Percentiles rank a stretch among this genome's conserved stretches.
These are phyloP conservation scores for Fibroporia radiculosa DNA, from an alignment of 768 basidiomycete species.

Conservation along the genomic window DNA sequence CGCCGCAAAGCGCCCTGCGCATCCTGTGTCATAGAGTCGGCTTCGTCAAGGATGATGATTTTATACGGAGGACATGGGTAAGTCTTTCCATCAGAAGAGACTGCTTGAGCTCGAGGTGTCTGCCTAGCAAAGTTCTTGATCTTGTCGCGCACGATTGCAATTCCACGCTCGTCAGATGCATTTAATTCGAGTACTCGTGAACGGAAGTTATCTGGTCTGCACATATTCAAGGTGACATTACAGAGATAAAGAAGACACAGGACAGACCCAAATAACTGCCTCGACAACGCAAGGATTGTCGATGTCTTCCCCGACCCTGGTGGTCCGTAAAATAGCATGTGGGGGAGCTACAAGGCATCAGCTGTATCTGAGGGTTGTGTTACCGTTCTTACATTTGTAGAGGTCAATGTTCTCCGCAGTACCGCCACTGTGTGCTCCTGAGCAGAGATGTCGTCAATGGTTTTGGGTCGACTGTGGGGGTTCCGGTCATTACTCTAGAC, in stretches of 20 bases:
- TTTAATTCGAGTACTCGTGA: slow-evolving; percentile 94
- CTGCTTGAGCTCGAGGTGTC: slow-evolving; percentile 72
- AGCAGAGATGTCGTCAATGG: slow-evolving; percentile 95
- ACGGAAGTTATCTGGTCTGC: slow-evolving; percentile 88
- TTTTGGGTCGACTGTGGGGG: slow-evolving; percentile 82
- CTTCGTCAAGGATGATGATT: slow-evolving; percentile 97
- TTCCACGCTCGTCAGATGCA: slow-evolving; percentile 98
- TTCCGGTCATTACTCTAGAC: no score
- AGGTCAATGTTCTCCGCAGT: slow-evolving; percentile 81
- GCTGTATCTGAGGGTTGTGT: background rate
- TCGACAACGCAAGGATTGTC: slow-evolving; percentile 88
- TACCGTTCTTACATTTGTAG: slow-evolving; percentile 64
- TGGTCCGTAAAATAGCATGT: slow-evolving; percentile 99
- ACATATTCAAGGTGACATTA: background rate
- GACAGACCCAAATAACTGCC: slow-evolving; percentile 88
- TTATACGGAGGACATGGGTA: slow-evolving; percentile 99
- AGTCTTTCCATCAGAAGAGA: slow-evolving; percentile 65
- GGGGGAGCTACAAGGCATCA: slow-evolving; percentile 63
- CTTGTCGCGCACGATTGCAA: slow-evolving; percentile 94
- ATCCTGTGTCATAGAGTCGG: slow-evolving; percentile 99
- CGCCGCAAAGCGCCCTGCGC: slow-evolving; percentile 93
- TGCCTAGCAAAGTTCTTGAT: slow-evolving; percentile 97
- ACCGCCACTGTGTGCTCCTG: slow-evolving; percentile 96
- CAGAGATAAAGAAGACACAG: no score
- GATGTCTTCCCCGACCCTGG: slow-evolving; percentile 99